These are phyloP conservation scores for Papilionanthe hybrid DNA, from an alignment of 116 monocot species.

Conservation along the genomic window DNA sequence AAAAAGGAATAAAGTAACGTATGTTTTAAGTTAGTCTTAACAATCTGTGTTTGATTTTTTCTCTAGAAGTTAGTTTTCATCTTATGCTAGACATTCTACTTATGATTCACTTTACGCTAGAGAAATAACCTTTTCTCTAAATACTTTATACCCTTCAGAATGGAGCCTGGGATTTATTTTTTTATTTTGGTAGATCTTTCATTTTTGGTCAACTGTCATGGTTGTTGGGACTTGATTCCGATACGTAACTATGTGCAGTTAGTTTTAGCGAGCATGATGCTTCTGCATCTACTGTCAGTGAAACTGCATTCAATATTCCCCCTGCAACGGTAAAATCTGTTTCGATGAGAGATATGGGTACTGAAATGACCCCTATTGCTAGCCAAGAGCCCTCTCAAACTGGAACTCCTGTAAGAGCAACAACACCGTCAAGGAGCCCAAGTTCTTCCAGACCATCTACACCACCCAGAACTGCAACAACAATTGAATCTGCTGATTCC, in stretches of 20 bases:
- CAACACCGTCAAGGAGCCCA: conserved; percentile 42
- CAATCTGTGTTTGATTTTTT: background rate
- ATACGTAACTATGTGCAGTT: conserved; percentile 37
- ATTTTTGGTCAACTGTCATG: background rate
- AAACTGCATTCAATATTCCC: conserved; percentile 32
- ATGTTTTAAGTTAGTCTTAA: background rate
- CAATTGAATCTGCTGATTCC: conserved; percentile 16
- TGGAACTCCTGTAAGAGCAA: conserved; percentile 58
- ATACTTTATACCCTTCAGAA: background rate
- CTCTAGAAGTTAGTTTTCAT: background rate
- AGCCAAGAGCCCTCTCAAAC: conserved; percentile 86
- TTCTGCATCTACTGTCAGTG: conserved; percentile 27
- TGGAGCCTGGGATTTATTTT: background rate
- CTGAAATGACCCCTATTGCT: conserved; percentile 89
- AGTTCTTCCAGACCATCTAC: conserved; percentile 46
- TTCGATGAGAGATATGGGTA: conserved; percentile 83
- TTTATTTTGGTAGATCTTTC: conserved; percentile 1
- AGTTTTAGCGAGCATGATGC: conserved; percentile 50
- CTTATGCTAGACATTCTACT: background rate
- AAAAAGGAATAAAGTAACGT: background rate
- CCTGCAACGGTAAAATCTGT: conserved; percentile 53
- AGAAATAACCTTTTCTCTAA: background rate
- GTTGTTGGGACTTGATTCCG: background rate
- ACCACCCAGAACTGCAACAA: conserved; percentile 27
- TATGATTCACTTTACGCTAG: background rate